phyloP scores from a whole-genome alignment of 2,329 filamentous ascomycete genomes.

The Calonectria leucothoes region DNA sequence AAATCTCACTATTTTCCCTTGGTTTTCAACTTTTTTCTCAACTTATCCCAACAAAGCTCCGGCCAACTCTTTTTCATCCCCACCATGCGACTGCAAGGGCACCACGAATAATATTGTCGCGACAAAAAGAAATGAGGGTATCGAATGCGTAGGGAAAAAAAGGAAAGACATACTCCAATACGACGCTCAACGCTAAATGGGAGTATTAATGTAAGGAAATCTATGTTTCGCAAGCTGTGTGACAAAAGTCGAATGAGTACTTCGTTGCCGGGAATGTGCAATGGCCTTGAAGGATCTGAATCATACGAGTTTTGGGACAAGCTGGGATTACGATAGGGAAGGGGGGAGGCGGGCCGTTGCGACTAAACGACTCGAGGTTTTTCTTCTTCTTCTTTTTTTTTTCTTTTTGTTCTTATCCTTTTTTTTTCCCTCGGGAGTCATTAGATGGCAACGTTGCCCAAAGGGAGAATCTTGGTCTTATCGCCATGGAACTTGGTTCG shows the following conservation, averaged over 20 bases:
- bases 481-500: conserved; percentile 74
- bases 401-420: neutral
- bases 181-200: neutral
- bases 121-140: conserved; percentile 26
- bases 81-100: conserved; percentile 16
- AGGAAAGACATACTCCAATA: neutral
- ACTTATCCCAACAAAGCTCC: neutral
- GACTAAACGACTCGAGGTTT: neutral
- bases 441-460: conserved; percentile 61
- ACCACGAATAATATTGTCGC: neutral
- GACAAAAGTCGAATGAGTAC: conserved; percentile 14
- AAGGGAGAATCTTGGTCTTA: conserved; percentile 70
- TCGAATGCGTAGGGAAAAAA: conserved; percentile 24
- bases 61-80: conserved; percentile 3
- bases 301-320: conserved; percentile 21
- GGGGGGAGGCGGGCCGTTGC: conserved; percentile 3
- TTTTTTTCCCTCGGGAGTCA: neutral
- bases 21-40: conserved; percentile 9
- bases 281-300: conserved; percentile 29
- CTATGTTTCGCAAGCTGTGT: conserved; percentile 17
- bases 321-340: conserved; percentile 31
- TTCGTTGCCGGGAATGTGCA: conserved; percentile 31
- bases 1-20: conserved; percentile 6
- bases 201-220: conserved; percentile 7
- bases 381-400: neutral